Percentiles rank a stretch among this genome's conserved stretches.
Conservation (phyloP, 2,329 filamentous ascomycete species). For the Emergomyces orientalis region DNA sequence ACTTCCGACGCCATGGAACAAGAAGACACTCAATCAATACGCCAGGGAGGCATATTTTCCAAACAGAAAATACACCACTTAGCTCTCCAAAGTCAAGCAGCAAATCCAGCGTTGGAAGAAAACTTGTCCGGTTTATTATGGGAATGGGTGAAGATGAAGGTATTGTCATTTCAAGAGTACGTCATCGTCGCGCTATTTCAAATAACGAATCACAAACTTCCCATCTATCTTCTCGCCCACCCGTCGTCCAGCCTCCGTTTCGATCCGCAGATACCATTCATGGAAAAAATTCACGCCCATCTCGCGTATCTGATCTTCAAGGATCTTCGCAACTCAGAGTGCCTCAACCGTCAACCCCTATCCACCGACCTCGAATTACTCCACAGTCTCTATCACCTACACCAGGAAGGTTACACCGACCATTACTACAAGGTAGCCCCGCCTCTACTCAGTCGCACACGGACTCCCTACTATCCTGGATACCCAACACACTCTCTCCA, state of each 20-base stretch:
- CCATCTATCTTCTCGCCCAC: not conserved
- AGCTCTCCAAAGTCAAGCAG: conserved; percentile 14
- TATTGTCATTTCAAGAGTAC: conserved; percentile 18
- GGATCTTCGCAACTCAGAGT: not conserved
- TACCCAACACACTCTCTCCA: conserved; percentile 58
- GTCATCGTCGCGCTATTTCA: conserved; percentile 10
- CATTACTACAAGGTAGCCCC: conserved; percentile 14
- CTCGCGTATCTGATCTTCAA: not conserved
- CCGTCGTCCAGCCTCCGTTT: not conserved
- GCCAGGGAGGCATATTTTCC: not conserved
- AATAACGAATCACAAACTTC: not conserved
- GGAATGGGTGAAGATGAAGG: conserved; percentile 25
- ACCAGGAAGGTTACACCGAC: conserved; percentile 11
- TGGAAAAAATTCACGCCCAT: not conserved
- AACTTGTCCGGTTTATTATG: conserved; percentile 29
- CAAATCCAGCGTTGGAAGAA: conserved; percentile 18
- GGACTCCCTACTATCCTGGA: conserved; percentile 51
- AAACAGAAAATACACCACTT: not conserved
- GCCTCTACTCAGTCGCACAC: conserved; percentile 31
- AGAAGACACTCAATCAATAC: conserved; percentile 8
- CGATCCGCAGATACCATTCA: conserved; percentile 1
- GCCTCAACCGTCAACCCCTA: not conserved
- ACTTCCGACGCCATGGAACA: not conserved
- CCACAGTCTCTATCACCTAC: conserved; percentile 7
- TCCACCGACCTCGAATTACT: conserved; percentile 4